These are phyloP conservation scores for Puccinia coronata DNA, from an alignment of 1,284 basidiomycete genomes.

Conservation along the genomic window DNA sequence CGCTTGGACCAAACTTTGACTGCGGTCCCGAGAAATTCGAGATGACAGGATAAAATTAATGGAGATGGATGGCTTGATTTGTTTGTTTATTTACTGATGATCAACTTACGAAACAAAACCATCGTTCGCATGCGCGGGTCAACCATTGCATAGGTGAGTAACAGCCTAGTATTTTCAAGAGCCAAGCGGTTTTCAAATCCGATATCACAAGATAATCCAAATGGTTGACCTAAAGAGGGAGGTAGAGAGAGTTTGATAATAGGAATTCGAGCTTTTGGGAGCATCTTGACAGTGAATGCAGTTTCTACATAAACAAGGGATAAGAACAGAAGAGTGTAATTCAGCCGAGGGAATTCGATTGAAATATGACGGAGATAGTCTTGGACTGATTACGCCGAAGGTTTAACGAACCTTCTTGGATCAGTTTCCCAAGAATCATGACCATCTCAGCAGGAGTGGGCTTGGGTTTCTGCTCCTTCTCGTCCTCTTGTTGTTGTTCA, in stretches of 20 bases:
- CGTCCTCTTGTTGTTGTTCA: slow-evolving; percentile 26
- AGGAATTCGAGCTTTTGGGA: slow-evolving; percentile 95
- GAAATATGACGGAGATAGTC: too few species aligned
- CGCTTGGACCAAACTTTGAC: slow-evolving; percentile 99
- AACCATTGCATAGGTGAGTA: slow-evolving; percentile 96
- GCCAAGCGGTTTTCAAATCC: slow-evolving; percentile 97
- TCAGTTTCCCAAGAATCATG: slow-evolving; percentile 85
- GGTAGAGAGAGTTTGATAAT: slow-evolving; percentile 95
- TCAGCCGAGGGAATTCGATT: slow-evolving; percentile 2
- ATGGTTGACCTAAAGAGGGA: slow-evolving; percentile 82
- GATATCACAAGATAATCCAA: slow-evolving; percentile 87
- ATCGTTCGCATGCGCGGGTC: slow-evolving; percentile 91
- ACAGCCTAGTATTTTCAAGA: slow-evolving; percentile 89
- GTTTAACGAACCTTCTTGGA: slow-evolving; percentile 74
- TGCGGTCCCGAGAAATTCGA: slow-evolving; percentile 57
- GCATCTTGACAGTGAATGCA: slow-evolving; percentile 92
- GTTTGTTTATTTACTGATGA: neutral
- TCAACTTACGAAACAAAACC: slow-evolving; percentile 84
- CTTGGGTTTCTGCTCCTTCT: slow-evolving; percentile 62
- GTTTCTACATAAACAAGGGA: slow-evolving; percentile 68
- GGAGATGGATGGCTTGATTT: neutral
- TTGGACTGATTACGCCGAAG: neutral
- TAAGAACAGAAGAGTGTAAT: neutral
- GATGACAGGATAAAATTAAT: slow-evolving; percentile 4
- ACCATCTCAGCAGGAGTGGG: slow-evolving; percentile 80